Evolutionary conservation across 2,329 filamentous ascomycete species (phyloP), one percentile per base, ranked within the genome.

Genomic region (Fusarium azukiicola): DNA sequence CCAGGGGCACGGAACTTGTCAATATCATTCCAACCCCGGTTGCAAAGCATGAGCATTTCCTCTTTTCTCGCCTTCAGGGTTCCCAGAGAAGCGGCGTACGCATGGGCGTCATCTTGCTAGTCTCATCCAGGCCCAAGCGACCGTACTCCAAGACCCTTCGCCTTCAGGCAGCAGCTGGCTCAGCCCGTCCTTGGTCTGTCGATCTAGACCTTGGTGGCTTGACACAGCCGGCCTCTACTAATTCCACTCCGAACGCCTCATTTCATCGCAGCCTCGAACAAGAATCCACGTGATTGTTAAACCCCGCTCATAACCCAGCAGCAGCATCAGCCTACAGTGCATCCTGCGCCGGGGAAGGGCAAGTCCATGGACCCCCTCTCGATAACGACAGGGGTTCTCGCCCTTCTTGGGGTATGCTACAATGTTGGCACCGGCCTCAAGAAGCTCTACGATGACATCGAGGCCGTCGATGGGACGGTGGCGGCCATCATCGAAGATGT

Each of bases 321-420:
- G 42, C 56, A 8, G 38, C 56, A 61, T 42, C 56, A 40, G 14
- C 40, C 14, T 14, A 23, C 8, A 9, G 21, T 58, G 36, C 54
- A 38, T n/a, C 32, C 32, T 58, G 12, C 54, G 54, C 54, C 54
- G 23, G 42, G 56, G 36, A 23, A 11, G 56, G 38, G 56, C 42
- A 66, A 47, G 61, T 36, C 42, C 40, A 66, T 66, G 61, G 61
- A 66, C 61, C 61, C 61, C 40, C 61, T 66, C 27, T 66, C 61
- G 5, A 66, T 66, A 66, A 66, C 61, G 27, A 66, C 61, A 27
- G 61, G 61, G 23, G 61, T 66, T 44, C 61, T 66, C 23, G 61
- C 61, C 61, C 61, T 66, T 36, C 61, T 66, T 23, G 61, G 61
- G 5, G 61, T 66, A 21, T 66, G 61, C 36, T 66, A 66, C 61